Evolutionary conservation across 495 filamentous ascomycete species (phyloP).

Genomic region (Penicillium pancosmium): DNA sequence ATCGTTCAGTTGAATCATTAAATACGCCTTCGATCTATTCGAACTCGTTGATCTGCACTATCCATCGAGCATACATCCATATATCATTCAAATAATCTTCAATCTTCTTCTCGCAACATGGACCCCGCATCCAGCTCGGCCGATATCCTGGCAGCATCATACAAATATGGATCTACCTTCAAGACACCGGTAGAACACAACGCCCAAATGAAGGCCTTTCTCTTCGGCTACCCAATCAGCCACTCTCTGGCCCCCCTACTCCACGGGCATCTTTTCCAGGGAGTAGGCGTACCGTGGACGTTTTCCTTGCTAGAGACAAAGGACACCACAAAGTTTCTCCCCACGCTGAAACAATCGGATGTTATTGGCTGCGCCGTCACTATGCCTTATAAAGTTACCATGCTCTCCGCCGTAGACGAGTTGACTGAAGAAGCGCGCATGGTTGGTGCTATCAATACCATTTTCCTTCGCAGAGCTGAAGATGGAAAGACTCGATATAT

Average conservation of each 20-base stretch:
- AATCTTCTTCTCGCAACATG: background rate
- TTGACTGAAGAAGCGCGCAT: conserved; percentile 58
- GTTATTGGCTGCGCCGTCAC: conserved; percentile 58
- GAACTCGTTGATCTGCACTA: no score
- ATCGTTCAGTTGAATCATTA: no score
- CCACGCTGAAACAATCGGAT: background rate
- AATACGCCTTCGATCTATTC: no score
- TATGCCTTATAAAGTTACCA: conserved; percentile 67
- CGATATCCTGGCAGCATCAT: conserved; percentile 2
- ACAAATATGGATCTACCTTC: conserved; percentile 3
- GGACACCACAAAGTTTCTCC: conserved; percentile 17
- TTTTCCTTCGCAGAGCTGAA: conserved; percentile 50
- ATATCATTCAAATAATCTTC: background rate
- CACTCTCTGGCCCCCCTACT: conserved; percentile 63
- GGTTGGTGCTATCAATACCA: conserved; percentile 66
- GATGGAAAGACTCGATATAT: conserved; percentile 45
- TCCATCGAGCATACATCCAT: no score
- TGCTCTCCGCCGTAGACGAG: conserved; percentile 58
- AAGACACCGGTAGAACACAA: background rate
- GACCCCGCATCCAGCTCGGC: background rate
- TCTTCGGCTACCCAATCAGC: conserved; percentile 45
- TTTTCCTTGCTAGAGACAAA: conserved; percentile 53
- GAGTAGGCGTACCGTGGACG: conserved; percentile 49
- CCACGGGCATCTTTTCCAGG: conserved; percentile 56
- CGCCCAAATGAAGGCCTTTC: conserved; percentile 7